Percentiles rank a stretch among this genome's conserved stretches.
phyloP scores from a whole-genome alignment of 164 flowering plant genomes.

The Nymphaea colorata region DNA sequence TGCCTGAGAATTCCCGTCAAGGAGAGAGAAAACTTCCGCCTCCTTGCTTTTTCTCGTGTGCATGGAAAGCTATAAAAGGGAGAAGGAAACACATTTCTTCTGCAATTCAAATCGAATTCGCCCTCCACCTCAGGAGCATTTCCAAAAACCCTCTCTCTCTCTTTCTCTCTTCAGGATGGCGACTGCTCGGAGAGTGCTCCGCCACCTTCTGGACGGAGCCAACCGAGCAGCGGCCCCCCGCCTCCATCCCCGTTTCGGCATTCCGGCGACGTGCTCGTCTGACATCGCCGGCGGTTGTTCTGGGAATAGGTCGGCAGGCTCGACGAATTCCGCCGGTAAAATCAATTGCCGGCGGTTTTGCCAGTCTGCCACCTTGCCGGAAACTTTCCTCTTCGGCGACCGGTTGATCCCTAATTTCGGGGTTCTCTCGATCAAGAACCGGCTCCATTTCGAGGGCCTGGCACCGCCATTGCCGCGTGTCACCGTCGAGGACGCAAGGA shows the following conservation, averaged over 20 bases:
- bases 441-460: not conserved
- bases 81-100: not conserved
- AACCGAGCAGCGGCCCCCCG: not conserved
- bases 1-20: too few species aligned
- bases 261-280: not conserved
- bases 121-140: not conserved
- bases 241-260: not conserved
- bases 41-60: not conserved
- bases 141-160: not conserved
- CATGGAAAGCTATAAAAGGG: not conserved
- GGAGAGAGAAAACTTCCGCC: too few species aligned
- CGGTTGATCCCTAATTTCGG: not conserved
- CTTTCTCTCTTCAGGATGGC: not conserved
- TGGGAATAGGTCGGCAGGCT: not conserved
- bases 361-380: not conserved
- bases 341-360: not conserved
- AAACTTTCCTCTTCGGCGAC: not conserved
- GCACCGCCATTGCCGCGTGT: slow-evolving; percentile 17
- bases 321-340: not conserved
- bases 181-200: not conserved
- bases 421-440: not conserved
- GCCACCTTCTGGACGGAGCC: not conserved
- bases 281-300: not conserved
- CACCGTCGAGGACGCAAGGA: slow-evolving; percentile 39
- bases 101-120: not conserved